Percentiles rank a stretch among this genome's conserved stretches.
Evolutionary conservation across 257 asterid genomes (phyloP).

Genomic region (Eustoma russellianum): DNA sequence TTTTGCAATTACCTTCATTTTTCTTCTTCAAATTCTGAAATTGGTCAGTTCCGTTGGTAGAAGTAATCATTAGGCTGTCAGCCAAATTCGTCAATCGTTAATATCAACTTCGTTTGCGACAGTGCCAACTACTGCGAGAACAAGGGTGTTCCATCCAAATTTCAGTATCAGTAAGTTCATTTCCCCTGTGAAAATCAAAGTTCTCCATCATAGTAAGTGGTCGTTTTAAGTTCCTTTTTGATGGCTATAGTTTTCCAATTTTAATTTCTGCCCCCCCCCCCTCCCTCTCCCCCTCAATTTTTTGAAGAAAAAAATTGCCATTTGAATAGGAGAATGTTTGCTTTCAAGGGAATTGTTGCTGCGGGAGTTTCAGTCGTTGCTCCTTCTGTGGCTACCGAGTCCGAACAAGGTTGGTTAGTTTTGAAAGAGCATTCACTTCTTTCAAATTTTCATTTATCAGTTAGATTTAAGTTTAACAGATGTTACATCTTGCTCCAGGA

Average conservation of each 20-base stretch:
- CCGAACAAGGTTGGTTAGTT: slow-evolving; percentile 39
- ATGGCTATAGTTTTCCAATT: background rate
- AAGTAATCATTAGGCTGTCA: no score
- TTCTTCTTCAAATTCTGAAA: slow-evolving; percentile 4
- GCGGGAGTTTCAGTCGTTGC: slow-evolving; percentile 66
- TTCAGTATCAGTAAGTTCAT: slow-evolving; percentile 13
- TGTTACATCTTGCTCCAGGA: no score
- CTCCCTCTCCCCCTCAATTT: no score
- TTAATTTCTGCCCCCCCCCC: background rate
- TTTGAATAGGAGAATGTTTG: slow-evolving; percentile 55
- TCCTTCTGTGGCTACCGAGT: slow-evolving; percentile 40
- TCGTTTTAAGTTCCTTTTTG: slow-evolving; percentile 3
- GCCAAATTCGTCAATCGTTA: slow-evolving; percentile 2
- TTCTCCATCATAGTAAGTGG: slow-evolving; percentile 42
- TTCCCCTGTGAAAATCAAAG: slow-evolving; percentile 15
- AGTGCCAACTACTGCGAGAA: slow-evolving; percentile 26
- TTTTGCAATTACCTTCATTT: background rate
- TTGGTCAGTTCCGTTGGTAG: no score
- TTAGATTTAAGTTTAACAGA: no score
- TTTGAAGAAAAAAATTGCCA: slow-evolving; percentile 53
- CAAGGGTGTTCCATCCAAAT: slow-evolving; percentile 25
- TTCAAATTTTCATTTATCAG: no score
- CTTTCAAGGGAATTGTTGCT: slow-evolving; percentile 59
- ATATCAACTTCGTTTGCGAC: slow-evolving; percentile 53
- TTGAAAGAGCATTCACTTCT: no score